Evolutionary conservation across 495 filamentous ascomycete species (phyloP).

Genomic region (Xylaria scruposa): DNA sequence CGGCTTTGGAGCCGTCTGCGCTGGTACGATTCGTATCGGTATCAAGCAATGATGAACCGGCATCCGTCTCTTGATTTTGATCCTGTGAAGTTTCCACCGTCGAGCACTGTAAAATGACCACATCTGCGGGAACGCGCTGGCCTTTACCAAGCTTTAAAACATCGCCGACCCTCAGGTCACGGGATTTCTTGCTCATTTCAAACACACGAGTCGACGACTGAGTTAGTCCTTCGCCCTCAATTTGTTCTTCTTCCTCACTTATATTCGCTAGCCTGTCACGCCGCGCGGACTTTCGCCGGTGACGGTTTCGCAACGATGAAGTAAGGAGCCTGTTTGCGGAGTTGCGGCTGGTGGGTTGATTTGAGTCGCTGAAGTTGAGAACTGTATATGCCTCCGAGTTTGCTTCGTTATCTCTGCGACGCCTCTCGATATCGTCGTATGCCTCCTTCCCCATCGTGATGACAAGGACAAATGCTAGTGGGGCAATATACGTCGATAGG

Average conservation of each 20-base stretch:
- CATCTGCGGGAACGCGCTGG: constrained; percentile 91
- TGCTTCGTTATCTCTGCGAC: constrained; percentile 87
- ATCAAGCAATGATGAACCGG: constrained; percentile 51
- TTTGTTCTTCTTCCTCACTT: constrained; percentile 61
- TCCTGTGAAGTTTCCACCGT: constrained; percentile 62
- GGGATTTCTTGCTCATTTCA: constrained; percentile 78
- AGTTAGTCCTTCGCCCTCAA: constrained; percentile 48
- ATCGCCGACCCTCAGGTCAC: constrained; percentile 94
- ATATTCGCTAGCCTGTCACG: constrained; percentile 57
- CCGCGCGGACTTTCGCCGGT: constrained; percentile 36
- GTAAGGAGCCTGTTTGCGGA: constrained; percentile 48
- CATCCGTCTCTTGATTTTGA: constrained; percentile 35
- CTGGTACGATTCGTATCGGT: constrained; percentile 36
- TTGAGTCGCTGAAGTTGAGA: constrained; percentile 66
- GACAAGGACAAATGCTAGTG: constrained; percentile 86
- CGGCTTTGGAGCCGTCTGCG: constrained; percentile 22
- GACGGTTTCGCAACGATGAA: constrained; percentile 39
- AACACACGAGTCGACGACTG: constrained; percentile 50
- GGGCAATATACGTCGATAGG: constrained; percentile 91
- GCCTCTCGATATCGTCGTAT: constrained; percentile 85
- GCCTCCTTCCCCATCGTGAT: constrained; percentile 97
- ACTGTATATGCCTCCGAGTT: constrained; percentile 92
- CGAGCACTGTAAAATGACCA: constrained; percentile 87
- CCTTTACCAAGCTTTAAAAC: constrained; percentile 90
- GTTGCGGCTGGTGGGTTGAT: constrained; percentile 39